Evolutionary conservation across 176 grass and related monocot species (phyloP).

Genomic region (Raddia distichophylla): DNA sequence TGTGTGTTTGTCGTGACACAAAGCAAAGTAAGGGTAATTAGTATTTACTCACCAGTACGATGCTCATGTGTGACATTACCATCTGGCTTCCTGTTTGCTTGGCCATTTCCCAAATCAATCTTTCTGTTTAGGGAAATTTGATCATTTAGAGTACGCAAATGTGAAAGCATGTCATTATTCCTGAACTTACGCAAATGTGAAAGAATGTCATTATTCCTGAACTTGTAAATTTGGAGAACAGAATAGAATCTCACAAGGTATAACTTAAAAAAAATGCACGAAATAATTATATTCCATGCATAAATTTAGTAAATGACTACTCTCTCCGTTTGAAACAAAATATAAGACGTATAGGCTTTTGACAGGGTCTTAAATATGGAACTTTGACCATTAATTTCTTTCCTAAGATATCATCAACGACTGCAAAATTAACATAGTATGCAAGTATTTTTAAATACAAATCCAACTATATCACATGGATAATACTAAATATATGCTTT

Average conservation of each 20-base stretch:
- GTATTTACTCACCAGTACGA: conserved; percentile 27
- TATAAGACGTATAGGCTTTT: no score
- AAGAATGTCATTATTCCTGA: conserved; percentile 13
- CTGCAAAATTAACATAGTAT: no score
- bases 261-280: not conserved
- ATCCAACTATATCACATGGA: no score
- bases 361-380: no score
- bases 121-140: conserved; percentile 28
- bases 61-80: conserved; percentile 3
- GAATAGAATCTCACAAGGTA: conserved; percentile 11
- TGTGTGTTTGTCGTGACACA: not conserved
- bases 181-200: not conserved
- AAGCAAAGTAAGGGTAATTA: not conserved
- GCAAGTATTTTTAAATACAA: no score
- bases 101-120: not conserved
- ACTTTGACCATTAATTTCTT: no score
- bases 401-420: no score
- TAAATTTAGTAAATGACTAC: not conserved
- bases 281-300: not conserved
- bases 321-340: no score
- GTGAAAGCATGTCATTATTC: no score
- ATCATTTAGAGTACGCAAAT: not conserved
- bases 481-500: no score
- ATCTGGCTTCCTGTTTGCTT: not conserved
- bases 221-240: conserved; percentile 6